Evolutionary conservation across 2,329 filamentous ascomycete genomes (phyloP).

Genomic region (Fusarium chlamydosporum): DNA sequence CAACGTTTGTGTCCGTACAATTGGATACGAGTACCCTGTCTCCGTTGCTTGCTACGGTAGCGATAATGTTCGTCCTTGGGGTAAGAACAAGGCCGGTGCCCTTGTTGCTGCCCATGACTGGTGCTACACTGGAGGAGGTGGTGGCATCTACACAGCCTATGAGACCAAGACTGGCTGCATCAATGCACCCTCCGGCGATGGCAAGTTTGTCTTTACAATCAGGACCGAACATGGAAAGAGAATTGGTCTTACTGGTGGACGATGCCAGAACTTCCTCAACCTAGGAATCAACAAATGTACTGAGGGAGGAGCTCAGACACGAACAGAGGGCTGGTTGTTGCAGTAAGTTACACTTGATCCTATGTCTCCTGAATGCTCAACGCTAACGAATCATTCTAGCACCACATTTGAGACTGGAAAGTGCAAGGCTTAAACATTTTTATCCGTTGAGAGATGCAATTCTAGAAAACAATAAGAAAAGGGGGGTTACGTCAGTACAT

Average conservation of each 20-base stretch:
- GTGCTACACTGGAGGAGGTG: slow-evolving; percentile 11
- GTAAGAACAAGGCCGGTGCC: slow-evolving; percentile 22
- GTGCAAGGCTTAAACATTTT: not conserved
- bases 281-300: slow-evolving; percentile 23
- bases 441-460: too few species aligned
- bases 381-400: not conserved
- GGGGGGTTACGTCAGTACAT: too few species aligned
- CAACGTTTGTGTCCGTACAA: slow-evolving; percentile 13
- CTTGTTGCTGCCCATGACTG: not conserved
- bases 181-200: slow-evolving; percentile 10
- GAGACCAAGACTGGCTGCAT: slow-evolving; percentile 22
- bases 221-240: slow-evolving; percentile 22
- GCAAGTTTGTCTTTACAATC: slow-evolving; percentile 27
- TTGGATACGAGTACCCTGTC: slow-evolving; percentile 15
- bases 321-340: slow-evolving; percentile 18
- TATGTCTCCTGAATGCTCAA: accelerated
- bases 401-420: slow-evolving; percentile 5
- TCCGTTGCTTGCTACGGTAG: not conserved
- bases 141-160: not conserved
- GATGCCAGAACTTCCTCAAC: not conserved
- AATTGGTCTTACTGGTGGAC: not conserved
- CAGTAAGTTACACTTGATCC: not conserved
- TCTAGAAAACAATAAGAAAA: too few species aligned
- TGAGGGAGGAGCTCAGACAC: not conserved
- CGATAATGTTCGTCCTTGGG: not conserved